These are phyloP conservation scores for Cladorrhinum samala DNA, from an alignment of 495 filamentous ascomycete species.

Conservation along the genomic window DNA sequence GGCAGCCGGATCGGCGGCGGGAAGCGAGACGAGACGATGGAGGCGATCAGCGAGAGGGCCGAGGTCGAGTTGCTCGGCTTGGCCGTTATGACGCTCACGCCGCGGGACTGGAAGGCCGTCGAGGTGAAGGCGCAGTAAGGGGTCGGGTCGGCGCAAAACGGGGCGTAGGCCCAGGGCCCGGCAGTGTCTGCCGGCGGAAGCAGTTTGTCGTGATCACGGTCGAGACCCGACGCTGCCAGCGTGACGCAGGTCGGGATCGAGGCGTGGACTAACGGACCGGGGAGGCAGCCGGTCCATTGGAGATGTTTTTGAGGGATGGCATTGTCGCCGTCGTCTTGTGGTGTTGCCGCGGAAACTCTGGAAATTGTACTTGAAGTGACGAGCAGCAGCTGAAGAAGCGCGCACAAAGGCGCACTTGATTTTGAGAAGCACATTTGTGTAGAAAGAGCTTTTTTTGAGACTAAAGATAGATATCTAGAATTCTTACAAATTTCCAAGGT, in stretches of 20 bases:
- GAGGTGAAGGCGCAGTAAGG: conserved; percentile 28
- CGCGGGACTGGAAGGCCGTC: conserved; percentile 15
- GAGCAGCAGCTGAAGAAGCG: background rate
- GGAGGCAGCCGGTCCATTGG: background rate
- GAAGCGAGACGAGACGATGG: conserved; percentile 1
- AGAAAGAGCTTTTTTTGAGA: background rate
- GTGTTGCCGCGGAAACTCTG: too few relatives aligned
- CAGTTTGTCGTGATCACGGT: too few relatives aligned
- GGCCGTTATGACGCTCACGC: conserved; percentile 23
- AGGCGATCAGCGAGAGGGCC: background rate
- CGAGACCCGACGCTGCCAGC: background rate
- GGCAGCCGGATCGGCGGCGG: background rate
- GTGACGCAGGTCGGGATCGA: background rate
- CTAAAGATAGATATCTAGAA: background rate
- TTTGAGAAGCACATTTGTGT: background rate
- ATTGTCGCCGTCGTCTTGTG: too few relatives aligned
- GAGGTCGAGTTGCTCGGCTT: conserved; percentile 1
- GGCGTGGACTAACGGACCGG: background rate
- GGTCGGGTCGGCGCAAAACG: conserved; percentile 17
- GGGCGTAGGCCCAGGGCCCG: conserved; percentile 27
- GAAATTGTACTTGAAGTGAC: background rate
- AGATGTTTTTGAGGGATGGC: background rate
- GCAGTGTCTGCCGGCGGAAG: too few relatives aligned
- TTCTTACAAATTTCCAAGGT: background rate
- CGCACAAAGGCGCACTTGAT: background rate